Base-by-base conservation (phyloP, 2,329 filamentous ascomycete genomes). In the Chaetoscypha palmicola region DNA sequence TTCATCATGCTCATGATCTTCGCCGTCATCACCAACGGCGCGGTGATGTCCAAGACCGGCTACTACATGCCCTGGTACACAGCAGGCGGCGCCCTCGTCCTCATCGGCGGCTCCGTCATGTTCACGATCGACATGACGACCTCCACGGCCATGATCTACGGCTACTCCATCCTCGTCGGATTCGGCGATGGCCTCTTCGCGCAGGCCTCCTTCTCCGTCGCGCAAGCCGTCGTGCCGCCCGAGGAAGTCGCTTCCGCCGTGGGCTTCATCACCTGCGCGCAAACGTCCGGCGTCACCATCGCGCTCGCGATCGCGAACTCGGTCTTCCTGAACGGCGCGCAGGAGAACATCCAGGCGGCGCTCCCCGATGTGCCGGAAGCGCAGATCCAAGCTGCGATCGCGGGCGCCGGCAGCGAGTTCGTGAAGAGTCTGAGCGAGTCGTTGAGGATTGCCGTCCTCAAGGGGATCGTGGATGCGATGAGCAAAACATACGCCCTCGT, bases 61-160 rank as follows among this genome's bases (percentile, higher is more conserved):
- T 63, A 62, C 20, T 68, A 67, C 41, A 62, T 62, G 43, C 65
- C 65, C 2, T 69, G 56, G 60, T 70, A 64, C 48, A 46, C 63
- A 3, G 33, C 59, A 36, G 62, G 63, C 2, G 62, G 64, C 14
- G 48, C 59, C 9, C 46, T 69, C n/a, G 53, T 61, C 16, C 42
- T 65, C 4, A 53, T 62, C 11, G 68, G 64, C 1, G 59, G 59
- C 5, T 43, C 54, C 0, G 43, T 61, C 5, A 57, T 62, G 51
- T 58, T 55, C 41, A 63, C 62, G 4, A 55, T 67, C 33, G 51
- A 60, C 16, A 39, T 42, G 2, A 46, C 38, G 0, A 62, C 62
- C 1, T 49, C 48, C 2, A 52, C 53, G 0, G 48, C 55, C 4
- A 43, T 45, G 3, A 53, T 64, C 2, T 65, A 65, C 48, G 63